Evolutionary conservation across 1,139 yeast genomes (phyloP).

Genomic region (Zygoascus hellenicus): DNA sequence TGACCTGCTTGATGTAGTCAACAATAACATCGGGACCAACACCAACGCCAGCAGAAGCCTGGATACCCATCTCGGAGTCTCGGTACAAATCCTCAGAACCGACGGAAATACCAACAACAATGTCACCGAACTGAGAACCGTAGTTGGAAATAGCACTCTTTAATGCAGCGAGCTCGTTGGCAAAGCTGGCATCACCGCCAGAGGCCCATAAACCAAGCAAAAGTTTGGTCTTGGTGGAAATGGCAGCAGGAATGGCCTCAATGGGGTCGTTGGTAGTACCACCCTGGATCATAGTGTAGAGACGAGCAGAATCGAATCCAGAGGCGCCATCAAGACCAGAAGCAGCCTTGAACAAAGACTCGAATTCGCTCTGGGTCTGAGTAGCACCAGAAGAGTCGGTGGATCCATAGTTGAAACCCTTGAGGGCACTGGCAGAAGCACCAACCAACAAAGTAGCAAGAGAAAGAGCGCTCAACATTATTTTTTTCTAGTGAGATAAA

Average conservation of each 20-base stretch:
- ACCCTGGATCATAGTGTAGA: slow-evolving; percentile 26
- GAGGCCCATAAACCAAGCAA: slow-evolving; percentile 33
- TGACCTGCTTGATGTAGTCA: slow-evolving; percentile 53
- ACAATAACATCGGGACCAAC: slow-evolving; percentile 64
- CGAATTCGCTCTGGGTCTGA: slow-evolving; percentile 25
- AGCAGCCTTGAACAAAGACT: slow-evolving; percentile 22
- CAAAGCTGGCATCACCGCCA: slow-evolving; percentile 27
- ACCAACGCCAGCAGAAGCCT: slow-evolving; percentile 38
- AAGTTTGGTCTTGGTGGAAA: slow-evolving; percentile 30
- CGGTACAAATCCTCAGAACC: slow-evolving; percentile 93
- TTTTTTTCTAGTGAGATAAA: not conserved
- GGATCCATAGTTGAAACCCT: slow-evolving; percentile 25
- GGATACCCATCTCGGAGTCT: slow-evolving; percentile 34
- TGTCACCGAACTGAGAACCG: slow-evolving; percentile 18
- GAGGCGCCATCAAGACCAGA: slow-evolving; percentile 17
- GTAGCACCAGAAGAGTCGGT: slow-evolving; percentile 22
- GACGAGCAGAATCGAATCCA: slow-evolving; percentile 23
- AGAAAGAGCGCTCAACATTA: slow-evolving; percentile 28
- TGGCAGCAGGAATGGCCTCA: slow-evolving; percentile 30
- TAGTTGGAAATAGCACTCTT: slow-evolving; percentile 24
- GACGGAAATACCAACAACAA: slow-evolving; percentile 65
- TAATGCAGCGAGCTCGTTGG: slow-evolving; percentile 30
- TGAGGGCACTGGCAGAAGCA: slow-evolving; percentile 35
- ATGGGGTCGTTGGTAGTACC: slow-evolving; percentile 29
- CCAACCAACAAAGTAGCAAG: slow-evolving; percentile 47